A percentile compares a stretch with the other conserved stretches of the same genome.
These are phyloP conservation scores for Flagelloscypha sp. DNA, from an alignment of 768 basidiomycete genomes.

Conservation along the genomic window DNA sequence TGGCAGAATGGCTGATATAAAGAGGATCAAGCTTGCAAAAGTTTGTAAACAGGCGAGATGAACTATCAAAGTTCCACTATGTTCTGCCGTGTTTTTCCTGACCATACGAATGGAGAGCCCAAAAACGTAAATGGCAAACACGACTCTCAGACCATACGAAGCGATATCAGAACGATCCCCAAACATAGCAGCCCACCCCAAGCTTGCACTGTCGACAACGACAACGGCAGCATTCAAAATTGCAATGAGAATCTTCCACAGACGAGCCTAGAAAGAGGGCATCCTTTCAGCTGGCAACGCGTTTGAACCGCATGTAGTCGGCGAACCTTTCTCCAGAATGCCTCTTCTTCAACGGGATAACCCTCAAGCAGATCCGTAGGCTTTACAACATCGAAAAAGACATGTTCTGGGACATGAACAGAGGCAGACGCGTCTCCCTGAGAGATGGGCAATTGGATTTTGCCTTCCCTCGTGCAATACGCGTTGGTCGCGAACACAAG, in stretches of 20 bases:
- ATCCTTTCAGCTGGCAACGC: neutral
- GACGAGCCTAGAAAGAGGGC: slow-evolving; percentile 37
- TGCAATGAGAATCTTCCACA: slow-evolving; percentile 47
- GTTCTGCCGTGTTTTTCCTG: slow-evolving; percentile 29
- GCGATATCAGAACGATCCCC: slow-evolving; percentile 23
- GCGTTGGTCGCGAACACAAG: no score
- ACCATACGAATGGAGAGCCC: slow-evolving; percentile 45
- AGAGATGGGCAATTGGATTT: slow-evolving; percentile 40
- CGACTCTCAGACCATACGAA: slow-evolving; percentile 35
- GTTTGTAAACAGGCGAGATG: slow-evolving; percentile 55
- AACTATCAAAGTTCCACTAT: slow-evolving; percentile 43
- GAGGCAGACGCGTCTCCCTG: slow-evolving; percentile 17
- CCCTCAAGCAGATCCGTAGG: slow-evolving; percentile 65
- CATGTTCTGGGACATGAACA: no score
- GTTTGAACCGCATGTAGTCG: neutral
- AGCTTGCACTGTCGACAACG: slow-evolving; percentile 39
- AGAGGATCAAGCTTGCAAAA: slow-evolving; percentile 37
- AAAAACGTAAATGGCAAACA: slow-evolving; percentile 54
- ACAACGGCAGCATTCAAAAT: slow-evolving; percentile 38
- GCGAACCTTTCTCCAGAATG: slow-evolving; percentile 53
- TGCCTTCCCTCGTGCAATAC: slow-evolving; percentile 39
- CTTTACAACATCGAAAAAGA: slow-evolving; percentile 67
- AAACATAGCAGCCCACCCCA: slow-evolving; percentile 45
- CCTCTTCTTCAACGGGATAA: slow-evolving; percentile 49
- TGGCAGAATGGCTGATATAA: slow-evolving; percentile 50